Conservation (phyloP, 2,329 filamentous ascomycete genomes). For the Aspergillus unguis region DNA sequence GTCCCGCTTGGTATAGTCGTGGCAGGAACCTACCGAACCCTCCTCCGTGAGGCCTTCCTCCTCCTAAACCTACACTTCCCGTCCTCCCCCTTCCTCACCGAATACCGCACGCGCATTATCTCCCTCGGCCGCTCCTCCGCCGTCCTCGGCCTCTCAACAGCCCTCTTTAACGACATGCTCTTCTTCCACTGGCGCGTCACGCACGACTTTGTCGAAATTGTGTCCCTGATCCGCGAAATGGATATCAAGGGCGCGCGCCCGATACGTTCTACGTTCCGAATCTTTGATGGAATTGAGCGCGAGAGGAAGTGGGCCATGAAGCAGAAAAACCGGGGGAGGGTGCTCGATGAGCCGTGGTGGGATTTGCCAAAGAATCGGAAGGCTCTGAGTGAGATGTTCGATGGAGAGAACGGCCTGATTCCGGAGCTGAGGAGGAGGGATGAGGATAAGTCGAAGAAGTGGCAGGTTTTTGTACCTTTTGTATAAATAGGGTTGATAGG, state of each 20-base stretch:
- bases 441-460: constrained; percentile 9
- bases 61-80: constrained; percentile 41
- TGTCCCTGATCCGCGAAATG: constrained; percentile 44
- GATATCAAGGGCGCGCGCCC: constrained; percentile 40
- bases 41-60: constrained; percentile 40
- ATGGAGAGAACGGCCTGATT: constrained; percentile 27
- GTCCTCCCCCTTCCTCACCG: constrained; percentile 37
- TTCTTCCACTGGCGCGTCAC: constrained; percentile 42
- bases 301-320: constrained; percentile 23
- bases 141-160: constrained; percentile 41
- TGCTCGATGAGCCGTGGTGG: constrained; percentile 27
- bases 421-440: constrained; percentile 18
- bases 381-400: constrained; percentile 25
- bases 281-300: constrained; percentile 31
- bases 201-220: constrained; percentile 39
- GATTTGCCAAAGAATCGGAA: constrained; percentile 30
- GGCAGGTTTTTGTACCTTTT: not conserved
- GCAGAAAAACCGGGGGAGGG: not conserved
- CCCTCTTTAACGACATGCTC: constrained; percentile 46
- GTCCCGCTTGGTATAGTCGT: constrained; percentile 34
- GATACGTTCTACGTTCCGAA: constrained; percentile 30
- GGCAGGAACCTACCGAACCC: constrained; percentile 39
- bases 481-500: not conserved
- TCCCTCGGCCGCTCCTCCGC: constrained; percentile 41
- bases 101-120: constrained; percentile 41